Conservation (phyloP, 768 basidiomycete species). For the Suillus lakei region DNA sequence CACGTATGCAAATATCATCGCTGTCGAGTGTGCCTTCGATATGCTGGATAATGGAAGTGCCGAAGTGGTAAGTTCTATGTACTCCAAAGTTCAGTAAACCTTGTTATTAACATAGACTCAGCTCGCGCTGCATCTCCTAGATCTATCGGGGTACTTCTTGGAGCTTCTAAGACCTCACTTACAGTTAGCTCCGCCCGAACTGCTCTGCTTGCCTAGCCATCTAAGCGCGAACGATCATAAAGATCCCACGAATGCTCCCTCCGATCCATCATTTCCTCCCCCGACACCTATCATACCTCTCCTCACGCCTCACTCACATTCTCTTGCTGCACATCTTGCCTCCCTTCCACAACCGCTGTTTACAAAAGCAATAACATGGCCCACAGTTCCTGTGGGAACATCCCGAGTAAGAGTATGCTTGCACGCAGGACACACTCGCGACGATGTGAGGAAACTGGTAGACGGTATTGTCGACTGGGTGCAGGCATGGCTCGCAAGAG, state of each 20-base stretch:
- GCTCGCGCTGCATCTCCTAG: slow-evolving; percentile 30
- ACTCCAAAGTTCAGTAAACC: slow-evolving; percentile 5
- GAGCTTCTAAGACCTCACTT: slow-evolving; percentile 36
- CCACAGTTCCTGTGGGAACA: slow-evolving; percentile 87
- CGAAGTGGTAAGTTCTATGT: slow-evolving; percentile 42
- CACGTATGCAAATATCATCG: slow-evolving; percentile 75
- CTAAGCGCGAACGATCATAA: slow-evolving; percentile 8
- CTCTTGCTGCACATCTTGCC: slow-evolving; percentile 55
- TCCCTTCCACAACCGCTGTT: slow-evolving; percentile 42
- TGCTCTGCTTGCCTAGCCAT: slow-evolving; percentile 32
- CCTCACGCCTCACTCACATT: slow-evolving; percentile 75
- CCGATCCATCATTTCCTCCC: slow-evolving; percentile 12
- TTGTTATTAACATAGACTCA: slow-evolving; percentile 39
- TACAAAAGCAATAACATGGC: slow-evolving; percentile 82
- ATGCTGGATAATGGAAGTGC: slow-evolving; percentile 72
- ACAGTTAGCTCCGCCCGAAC: slow-evolving; percentile 27
- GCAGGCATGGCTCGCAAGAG: slow-evolving; percentile 33
- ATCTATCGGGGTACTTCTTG: slow-evolving; percentile 36
- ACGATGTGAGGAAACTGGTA: slow-evolving; percentile 65
- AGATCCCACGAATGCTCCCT: not conserved
- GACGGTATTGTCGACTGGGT: slow-evolving; percentile 56
- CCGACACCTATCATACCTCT: slow-evolving; percentile 87
- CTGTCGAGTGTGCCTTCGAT: slow-evolving; percentile 80
- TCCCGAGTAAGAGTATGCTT: slow-evolving; percentile 90
- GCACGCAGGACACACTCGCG: slow-evolving; percentile 72